Evolutionary conservation across 257 asterid genomes (phyloP).

Genomic region (Ocimum tenuiflorum): DNA sequence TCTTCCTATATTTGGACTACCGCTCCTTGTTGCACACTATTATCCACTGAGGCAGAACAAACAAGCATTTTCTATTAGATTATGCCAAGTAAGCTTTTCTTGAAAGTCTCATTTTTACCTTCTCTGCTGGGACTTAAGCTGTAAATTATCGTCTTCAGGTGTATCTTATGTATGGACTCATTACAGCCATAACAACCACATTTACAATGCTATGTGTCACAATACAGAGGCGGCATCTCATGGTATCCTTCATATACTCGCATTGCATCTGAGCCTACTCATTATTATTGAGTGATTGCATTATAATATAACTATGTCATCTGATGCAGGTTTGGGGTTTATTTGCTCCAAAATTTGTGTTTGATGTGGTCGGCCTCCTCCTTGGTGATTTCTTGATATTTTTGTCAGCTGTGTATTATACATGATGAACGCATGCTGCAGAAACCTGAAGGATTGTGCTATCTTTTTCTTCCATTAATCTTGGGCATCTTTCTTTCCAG

Average conservation of each 20-base stretch:
- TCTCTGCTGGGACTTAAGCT: not conserved
- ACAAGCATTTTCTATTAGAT: conserved; percentile 31
- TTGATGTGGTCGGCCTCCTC: conserved; percentile 77
- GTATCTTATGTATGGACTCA: conserved; percentile 68
- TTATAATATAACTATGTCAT: not conserved
- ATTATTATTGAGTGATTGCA: not conserved
- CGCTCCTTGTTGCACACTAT: conserved; percentile 51
- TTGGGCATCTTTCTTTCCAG: not conserved
- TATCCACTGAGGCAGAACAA: conserved; percentile 29
- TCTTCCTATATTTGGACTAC: conserved; percentile 76
- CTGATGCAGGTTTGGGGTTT: conserved; percentile 89
- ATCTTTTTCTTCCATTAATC: not conserved
- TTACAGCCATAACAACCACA: conserved; percentile 50
- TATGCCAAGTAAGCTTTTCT: conserved; percentile 51
- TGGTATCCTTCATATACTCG: conserved; percentile 41
- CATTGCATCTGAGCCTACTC: not conserved
- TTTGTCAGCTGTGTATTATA: conserved; percentile 67
- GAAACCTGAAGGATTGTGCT: not conserved
- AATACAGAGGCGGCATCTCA: conserved; percentile 85
- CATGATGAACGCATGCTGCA: conserved; percentile 21
- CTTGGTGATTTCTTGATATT: conserved; percentile 56
- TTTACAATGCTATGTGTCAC: conserved; percentile 76
- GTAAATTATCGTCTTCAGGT: conserved; percentile 40
- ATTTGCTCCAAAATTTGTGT: conserved; percentile 94
- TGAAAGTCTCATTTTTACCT: not conserved